These are phyloP conservation scores for Emmonsiellopsis sp. DNA, from an alignment of 2,329 filamentous ascomycete genomes.

Conservation along the genomic window DNA sequence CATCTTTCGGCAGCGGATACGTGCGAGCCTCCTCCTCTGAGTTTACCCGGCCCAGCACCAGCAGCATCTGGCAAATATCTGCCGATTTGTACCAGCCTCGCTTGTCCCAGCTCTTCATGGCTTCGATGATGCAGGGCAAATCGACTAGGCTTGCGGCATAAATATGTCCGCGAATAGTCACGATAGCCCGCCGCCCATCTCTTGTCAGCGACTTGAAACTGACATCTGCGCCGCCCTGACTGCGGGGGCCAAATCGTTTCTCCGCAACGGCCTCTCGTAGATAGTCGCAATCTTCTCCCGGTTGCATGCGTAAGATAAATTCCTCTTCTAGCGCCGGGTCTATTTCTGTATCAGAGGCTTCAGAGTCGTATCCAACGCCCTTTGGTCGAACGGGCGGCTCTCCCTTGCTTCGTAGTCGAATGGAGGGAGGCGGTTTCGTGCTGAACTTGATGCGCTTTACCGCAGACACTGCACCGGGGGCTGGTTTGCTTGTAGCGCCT, in stretches of 20 bases:
- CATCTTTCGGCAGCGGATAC: constrained; percentile 60
- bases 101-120: constrained; percentile 88
- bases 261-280: constrained; percentile 66
- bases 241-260: constrained; percentile 60
- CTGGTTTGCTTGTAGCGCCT: neutral
- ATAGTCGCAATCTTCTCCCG: constrained; percentile 78
- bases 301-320: constrained; percentile 79
- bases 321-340: constrained; percentile 87
- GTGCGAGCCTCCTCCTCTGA: constrained; percentile 57
- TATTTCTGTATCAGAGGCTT: constrained; percentile 78
- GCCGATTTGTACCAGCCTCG: constrained; percentile 81
- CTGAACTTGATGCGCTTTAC: constrained; percentile 31
- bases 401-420: constrained; percentile 58
- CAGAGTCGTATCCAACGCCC: constrained; percentile 92
- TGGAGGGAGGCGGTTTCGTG: constrained; percentile 32
- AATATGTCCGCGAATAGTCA: constrained; percentile 58
- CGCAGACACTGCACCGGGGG: neutral
- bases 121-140: constrained; percentile 76
- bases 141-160: constrained; percentile 77
- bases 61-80: constrained; percentile 80
- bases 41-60: constrained; percentile 61
- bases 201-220: constrained; percentile 63
- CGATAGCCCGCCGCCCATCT: constrained; percentile 62
- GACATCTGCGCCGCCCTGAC: constrained; percentile 65
- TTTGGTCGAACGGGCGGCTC: constrained; percentile 58